Evolutionary conservation across 352 stramenopile genomes (phyloP).

Genomic region (Plasmopara muralis): DNA sequence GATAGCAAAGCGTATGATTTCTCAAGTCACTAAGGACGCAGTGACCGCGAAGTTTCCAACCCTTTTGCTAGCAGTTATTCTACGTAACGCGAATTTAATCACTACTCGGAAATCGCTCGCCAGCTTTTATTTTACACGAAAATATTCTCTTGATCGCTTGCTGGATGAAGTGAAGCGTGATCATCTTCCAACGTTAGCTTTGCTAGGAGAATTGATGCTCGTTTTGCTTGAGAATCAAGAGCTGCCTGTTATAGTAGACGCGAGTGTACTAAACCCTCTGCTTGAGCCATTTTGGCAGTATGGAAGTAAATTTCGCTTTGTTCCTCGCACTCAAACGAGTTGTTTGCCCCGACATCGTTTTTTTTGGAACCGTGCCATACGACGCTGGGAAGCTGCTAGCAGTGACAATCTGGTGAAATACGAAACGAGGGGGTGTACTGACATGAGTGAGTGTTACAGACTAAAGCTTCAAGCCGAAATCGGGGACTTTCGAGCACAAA

Average conservation of each 20-base stretch:
- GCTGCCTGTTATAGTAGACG: constrained; percentile 18
- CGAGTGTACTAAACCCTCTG: constrained; percentile 25
- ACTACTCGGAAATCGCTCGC: constrained; percentile 31
- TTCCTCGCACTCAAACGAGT: constrained; percentile 17
- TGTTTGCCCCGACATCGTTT: constrained; percentile 33
- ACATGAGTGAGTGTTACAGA: background rate
- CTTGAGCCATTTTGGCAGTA: constrained; percentile 51
- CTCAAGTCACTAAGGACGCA: constrained; percentile 32
- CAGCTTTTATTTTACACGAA: constrained; percentile 35
- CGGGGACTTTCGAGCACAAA: constrained; percentile 31
- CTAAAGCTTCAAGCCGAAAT: constrained; percentile 6
- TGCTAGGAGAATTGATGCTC: constrained; percentile 51
- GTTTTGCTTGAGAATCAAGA: constrained; percentile 33
- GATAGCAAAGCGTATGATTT: constrained; percentile 35
- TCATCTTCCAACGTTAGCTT: constrained; percentile 28
- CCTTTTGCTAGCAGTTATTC: constrained; percentile 29
- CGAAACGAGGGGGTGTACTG: background rate
- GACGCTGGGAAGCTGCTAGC: constrained; percentile 38
- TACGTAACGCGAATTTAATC: constrained; percentile 27
- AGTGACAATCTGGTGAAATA: background rate
- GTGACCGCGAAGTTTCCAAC: constrained; percentile 29
- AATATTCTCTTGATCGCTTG: constrained; percentile 41
- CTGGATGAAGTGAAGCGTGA: constrained; percentile 31
- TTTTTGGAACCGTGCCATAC: constrained; percentile 65
- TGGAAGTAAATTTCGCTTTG: constrained; percentile 13